These are phyloP conservation scores for Nicotiana undulata DNA, from an alignment of 257 asterid genomes.

Conservation along the genomic window DNA sequence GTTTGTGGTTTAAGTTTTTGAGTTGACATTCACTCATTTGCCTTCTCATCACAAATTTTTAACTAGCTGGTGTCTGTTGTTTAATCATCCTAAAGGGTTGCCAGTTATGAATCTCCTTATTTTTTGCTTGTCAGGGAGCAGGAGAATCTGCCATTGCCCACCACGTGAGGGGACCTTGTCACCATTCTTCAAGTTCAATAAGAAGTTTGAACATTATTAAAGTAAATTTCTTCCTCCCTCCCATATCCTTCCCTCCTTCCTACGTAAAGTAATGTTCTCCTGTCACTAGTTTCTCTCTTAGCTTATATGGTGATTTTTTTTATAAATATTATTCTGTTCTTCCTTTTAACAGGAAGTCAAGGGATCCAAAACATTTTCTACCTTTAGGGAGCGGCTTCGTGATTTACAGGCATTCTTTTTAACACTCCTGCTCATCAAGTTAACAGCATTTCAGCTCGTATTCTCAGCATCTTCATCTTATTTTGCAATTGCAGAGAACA, in stretches of 20 bases:
- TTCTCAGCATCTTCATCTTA: conserved; percentile 7
- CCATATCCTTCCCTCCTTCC: not conserved
- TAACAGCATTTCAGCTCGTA: not conserved
- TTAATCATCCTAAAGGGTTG: conserved; percentile 1
- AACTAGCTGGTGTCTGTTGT: not conserved
- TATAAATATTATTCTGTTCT: conserved; percentile 1
- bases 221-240: conserved; percentile 32
- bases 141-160: conserved; percentile 69
- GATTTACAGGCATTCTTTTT: conserved; percentile 69
- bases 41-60: not conserved
- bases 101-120: conserved; percentile 6
- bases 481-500: conserved; percentile 54
- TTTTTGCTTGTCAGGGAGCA: conserved; percentile 33
- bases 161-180: conserved; percentile 68
- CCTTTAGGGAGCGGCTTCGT: conserved; percentile 82
- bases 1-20: not conserved
- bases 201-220: conserved; percentile 44
- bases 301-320: not conserved
- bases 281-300: not conserved
- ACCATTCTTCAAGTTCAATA: conserved; percentile 53
- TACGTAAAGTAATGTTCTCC: not conserved
- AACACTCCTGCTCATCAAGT: conserved; percentile 3
- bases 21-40: not conserved
- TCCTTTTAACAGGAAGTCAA: conserved; percentile 56
- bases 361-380: conserved; percentile 56